Percentiles rank a stretch among this genome's conserved stretches.
These are phyloP conservation scores for Cryptosporidium parvum DNA, from an alignment of 169 alveolate species.

Conservation along the genomic window DNA sequence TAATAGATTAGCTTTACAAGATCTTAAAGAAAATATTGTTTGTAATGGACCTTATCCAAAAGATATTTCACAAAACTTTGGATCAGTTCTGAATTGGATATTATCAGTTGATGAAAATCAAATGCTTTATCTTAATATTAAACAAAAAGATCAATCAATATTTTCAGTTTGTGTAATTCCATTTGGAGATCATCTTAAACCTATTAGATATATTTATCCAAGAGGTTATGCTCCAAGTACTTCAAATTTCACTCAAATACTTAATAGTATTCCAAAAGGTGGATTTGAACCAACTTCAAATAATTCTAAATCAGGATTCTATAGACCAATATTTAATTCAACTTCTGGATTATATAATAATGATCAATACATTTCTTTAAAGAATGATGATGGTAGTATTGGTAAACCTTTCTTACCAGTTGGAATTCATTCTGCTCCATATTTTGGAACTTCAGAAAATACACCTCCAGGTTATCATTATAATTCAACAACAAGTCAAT, in stretches of 20 bases:
- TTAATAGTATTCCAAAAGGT: slow-evolving; percentile 24
- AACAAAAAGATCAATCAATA: neutral
- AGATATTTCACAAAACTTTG: neutral
- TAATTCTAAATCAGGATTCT: slow-evolving; percentile 22
- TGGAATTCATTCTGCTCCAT: slow-evolving; percentile 36
- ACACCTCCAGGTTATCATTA: slow-evolving; percentile 25
- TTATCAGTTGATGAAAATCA: slow-evolving; percentile 19
- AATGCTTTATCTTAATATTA: slow-evolving; percentile 34
- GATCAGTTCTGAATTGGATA: neutral
- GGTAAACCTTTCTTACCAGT: slow-evolving; percentile 26
- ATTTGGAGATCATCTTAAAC: slow-evolving; percentile 15
- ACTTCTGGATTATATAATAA: slow-evolving; percentile 5
- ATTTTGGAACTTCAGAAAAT: slow-evolving; percentile 29
- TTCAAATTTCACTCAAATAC: slow-evolving; percentile 23
- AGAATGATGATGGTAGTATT: too few relatives aligned
- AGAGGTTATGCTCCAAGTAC: slow-evolving; percentile 35
- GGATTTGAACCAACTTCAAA: slow-evolving; percentile 56
- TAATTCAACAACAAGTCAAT: slow-evolving; percentile 21
- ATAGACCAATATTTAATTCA: slow-evolving; percentile 1
- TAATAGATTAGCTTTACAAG: slow-evolving; percentile 27
- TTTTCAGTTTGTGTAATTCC: slow-evolving; percentile 36
- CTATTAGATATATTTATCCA: slow-evolving; percentile 28
- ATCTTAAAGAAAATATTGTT: slow-evolving; percentile 6
- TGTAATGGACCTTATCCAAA: slow-evolving; percentile 56
- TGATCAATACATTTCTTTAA: neutral